A percentile compares a stretch with the other conserved stretches of the same genome.
These are phyloP conservation scores for Trichosporon coremiiforme DNA, from an alignment of 1,284 basidiomycete genomes.

Conservation along the genomic window DNA sequence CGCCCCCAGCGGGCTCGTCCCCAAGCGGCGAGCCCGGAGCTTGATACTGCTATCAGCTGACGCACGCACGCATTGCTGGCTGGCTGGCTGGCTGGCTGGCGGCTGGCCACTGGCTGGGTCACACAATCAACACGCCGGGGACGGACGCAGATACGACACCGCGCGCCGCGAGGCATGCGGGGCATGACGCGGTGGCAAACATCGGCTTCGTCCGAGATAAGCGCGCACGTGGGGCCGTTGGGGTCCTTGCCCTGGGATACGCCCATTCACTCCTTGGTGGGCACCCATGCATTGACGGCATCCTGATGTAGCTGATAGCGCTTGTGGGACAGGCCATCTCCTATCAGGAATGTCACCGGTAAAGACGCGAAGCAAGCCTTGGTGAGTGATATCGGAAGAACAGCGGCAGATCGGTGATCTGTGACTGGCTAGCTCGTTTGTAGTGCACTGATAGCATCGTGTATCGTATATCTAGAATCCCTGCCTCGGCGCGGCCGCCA, in stretches of 20 bases:
- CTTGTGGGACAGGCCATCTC: not conserved
- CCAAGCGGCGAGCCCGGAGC: slow-evolving; percentile 3
- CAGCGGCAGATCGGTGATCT: not conserved
- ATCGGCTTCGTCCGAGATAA: slow-evolving; percentile 14
- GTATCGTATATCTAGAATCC: slow-evolving; percentile 25
- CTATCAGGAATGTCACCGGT: not conserved
- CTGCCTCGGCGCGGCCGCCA: slow-evolving; percentile 29
- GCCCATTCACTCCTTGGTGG: not conserved
- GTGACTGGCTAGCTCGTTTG: not conserved
- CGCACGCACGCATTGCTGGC: not conserved
- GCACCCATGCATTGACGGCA: not conserved
- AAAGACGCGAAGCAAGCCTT: no score
- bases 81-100: no score
- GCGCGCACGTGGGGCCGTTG: slow-evolving; percentile 1
- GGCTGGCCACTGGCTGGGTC: not conserved
- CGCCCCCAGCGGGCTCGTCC: not conserved
- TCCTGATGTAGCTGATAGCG: not conserved
- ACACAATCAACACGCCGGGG: not conserved
- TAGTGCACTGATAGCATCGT: not conserved
- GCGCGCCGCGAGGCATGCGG: not conserved
- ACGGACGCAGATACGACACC: slow-evolving; percentile 10
- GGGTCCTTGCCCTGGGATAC: not conserved
- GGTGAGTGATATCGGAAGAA: not conserved
- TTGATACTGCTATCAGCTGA: slow-evolving; percentile 15
- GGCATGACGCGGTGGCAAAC: slow-evolving; percentile 5